Percentiles rank a stretch among this genome's conserved stretches.
Conservation (phyloP, 78 protist species). For the Salpingoeca rosetta region DNA sequence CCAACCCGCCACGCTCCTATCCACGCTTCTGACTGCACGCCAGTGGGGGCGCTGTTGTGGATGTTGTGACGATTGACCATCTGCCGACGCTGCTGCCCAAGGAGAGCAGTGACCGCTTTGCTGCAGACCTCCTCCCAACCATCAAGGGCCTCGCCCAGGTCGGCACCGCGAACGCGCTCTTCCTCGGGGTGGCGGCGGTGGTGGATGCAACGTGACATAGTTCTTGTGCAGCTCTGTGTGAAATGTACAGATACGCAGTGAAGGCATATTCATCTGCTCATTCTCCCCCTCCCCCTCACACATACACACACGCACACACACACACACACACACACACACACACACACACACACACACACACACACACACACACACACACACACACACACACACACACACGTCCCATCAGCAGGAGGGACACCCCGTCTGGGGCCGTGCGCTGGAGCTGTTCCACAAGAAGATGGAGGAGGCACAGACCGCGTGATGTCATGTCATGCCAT, state of each 20-base stretch:
- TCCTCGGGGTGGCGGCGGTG: background rate
- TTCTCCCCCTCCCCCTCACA: too few species aligned
- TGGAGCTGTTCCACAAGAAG: slow-evolving; percentile 19
- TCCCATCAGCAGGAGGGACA: too few species aligned
- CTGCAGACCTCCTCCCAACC: slow-evolving; percentile 17
- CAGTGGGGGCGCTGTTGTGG: background rate
- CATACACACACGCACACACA: background rate
- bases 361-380: too few species aligned
- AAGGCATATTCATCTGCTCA: too few species aligned
- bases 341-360: too few species aligned
- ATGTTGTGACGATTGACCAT: slow-evolving; percentile 29
- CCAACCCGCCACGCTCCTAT: background rate
- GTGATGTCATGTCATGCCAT: background rate
- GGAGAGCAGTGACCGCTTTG: slow-evolving; percentile 17
- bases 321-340: too few species aligned
- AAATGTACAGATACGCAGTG: too few species aligned
- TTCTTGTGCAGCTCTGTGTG: too few species aligned
- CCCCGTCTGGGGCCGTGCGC: slow-evolving; percentile 8
- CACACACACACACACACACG: too few species aligned
- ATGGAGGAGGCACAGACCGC: background rate
- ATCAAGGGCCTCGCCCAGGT: slow-evolving; percentile 4
- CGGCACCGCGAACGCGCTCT: background rate
- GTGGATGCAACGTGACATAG: background rate
- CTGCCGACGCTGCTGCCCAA: slow-evolving; percentile 33
- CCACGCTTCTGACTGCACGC: background rate